Base-by-base conservation (phyloP, 257 asterid genomes). In the Ilex asprella region DNA sequence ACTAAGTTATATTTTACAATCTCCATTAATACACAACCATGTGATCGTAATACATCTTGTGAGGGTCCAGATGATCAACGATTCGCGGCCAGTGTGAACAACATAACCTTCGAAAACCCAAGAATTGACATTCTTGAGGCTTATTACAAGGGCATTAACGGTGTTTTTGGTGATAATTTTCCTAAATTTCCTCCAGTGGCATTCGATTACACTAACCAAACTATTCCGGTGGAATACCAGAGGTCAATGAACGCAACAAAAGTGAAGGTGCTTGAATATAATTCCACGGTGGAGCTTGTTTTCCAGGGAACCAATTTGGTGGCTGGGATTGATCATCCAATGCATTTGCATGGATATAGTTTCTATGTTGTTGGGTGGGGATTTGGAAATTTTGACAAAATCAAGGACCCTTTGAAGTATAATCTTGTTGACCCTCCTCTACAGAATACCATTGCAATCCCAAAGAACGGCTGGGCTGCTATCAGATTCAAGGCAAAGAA, bases 301-400 rank as follows among this genome's bases (percentile, higher is more conserved):
- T 72, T 76, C 21, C 95, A 86, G 30, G 87, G 81, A 2, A 86
- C 95, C 0, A 80, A 75, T 57, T 10, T 70, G 21, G 73, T 82
- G 31, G 79, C 72, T 0, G 86, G 91, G 11, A 70, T 82, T 5
- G 82, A 85, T 70, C 96, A 87, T 64, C 96, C 94, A 0, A 82
- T 87, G 77, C 96, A 87, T 63, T 68, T 85, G 47, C 96, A 87
- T 57, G 96, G 96, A n/a, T 72, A 82, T 14, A 87, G 83, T 62
- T 87, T 83, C 32, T 87, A 77, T n/a, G 91, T 81, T 0, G 86
- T 88, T 8, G 96, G 96, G 0, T 68, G 70, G 67, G 94, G 87
- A 2, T 3, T 55, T 2, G 94, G 96, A 1, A 83, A 83, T 30
- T 88, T 88, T 11, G 65, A 88, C 2, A 63, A 54, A 11, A 35